Evolutionary conservation across 768 basidiomycete species (phyloP).

Genomic region (Kwoniella sp.): DNA sequence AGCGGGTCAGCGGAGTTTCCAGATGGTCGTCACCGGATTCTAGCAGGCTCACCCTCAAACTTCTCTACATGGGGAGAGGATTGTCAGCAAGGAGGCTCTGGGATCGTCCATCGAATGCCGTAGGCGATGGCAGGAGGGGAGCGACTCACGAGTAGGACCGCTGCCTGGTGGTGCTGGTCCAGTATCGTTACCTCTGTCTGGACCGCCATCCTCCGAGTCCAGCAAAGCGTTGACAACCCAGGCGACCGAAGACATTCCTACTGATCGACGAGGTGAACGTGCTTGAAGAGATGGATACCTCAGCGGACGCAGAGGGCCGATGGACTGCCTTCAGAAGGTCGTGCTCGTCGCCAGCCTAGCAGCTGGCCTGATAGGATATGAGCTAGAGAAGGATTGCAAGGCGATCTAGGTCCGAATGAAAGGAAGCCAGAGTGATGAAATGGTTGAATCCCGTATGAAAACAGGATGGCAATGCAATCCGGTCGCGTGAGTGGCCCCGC

Average conservation of each 20-base stretch:
- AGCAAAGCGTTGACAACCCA: constrained; percentile 1
- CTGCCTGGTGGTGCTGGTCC: constrained; percentile 32
- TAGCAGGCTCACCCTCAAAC: constrained; percentile 29
- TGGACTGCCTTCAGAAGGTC: no score
- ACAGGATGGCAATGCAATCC: no score
- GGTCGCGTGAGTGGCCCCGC: constrained; percentile 1
- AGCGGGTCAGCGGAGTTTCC: not conserved
- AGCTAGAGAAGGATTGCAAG: no score
- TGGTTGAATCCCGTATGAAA: no score
- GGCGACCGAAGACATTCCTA: not conserved
- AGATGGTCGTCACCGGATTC: not conserved
- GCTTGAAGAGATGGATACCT: no score
- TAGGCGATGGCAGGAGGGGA: not conserved
- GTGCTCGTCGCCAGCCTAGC: no score
- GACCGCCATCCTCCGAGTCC: constrained; percentile 3
- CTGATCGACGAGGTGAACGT: no score
- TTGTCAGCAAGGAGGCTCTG: not conserved
- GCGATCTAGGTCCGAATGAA: no score
- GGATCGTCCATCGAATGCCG: no score
- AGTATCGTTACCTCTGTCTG: constrained; percentile 7
- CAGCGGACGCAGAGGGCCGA: no score
- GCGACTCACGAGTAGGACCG: constrained; percentile 37
- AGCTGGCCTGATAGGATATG: no score
- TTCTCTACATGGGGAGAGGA: constrained; percentile 22
- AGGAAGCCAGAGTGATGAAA: no score